Evolutionary conservation across 805 yeast species (phyloP), one percentile per base, ranked within the genome.

Genomic region (Myxozyma geophila): DNA sequence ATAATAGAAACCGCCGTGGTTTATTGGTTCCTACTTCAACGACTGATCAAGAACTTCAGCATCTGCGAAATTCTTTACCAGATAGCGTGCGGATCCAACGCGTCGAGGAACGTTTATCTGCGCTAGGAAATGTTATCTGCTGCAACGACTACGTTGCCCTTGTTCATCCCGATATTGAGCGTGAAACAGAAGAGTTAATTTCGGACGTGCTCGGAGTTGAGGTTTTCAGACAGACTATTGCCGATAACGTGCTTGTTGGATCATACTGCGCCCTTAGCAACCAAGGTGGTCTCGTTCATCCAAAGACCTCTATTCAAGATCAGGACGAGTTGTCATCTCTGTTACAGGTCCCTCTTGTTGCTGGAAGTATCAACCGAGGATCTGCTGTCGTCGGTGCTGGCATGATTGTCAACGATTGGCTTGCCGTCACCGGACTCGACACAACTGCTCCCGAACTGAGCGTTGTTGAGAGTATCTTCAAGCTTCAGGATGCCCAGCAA

Each of bases 121-220:
- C 99, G 13, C 81, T 95, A 70, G 99, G 99, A 73, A 95, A 95
- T 73, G 99, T 95, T 67, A 92, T 95, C 74, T 93, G 98, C 79
- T 93, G 98, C 80, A 95, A 95, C 78, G 99, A 95, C 78, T 95
- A 95, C 76, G 99, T 96, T 72, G 99, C 99, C 2, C 84, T 95
- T 70, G 99, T 95, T 59, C 99, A 95, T 78, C 99, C 99, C 57
- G 99, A 95, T 80, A 91, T 95, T 70, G 99, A 95, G 82, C 88
- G 99, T 76, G 99, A 95, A 79, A 95, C 99, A 58, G 99, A 95
- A 80, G 99, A 95, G 81, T 81, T 95, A 72, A 95, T 95, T 75
- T 96, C 98, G 52, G 99, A 95, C 78, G 97, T 92, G 15, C 83
- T 95, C 63, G 99, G 99, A 65, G 99, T 95, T 59, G 99, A 95